These are phyloP conservation scores for Galerina marginata DNA, from an alignment of 768 basidiomycete species.

Conservation along the genomic window DNA sequence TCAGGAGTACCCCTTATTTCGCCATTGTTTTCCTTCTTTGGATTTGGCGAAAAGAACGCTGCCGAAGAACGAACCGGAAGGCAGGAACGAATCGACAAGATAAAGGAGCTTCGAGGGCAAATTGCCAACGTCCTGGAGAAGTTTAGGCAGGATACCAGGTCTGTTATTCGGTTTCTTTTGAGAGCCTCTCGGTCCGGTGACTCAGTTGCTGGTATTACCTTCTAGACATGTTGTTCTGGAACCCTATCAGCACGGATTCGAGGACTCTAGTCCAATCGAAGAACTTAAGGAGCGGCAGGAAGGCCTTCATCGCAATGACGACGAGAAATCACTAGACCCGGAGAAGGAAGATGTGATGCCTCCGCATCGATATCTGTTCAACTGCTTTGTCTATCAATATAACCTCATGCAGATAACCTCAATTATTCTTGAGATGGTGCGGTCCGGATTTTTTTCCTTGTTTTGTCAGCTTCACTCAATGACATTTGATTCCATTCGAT, in stretches of 20 bases:
- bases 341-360: conserved; percentile 23
- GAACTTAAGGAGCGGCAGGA: background rate
- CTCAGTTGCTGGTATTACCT: background rate
- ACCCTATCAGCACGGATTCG: conserved; percentile 59
- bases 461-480: background rate
- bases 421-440: conserved; percentile 48
- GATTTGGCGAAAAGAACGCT: background rate
- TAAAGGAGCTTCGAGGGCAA: conserved; percentile 44
- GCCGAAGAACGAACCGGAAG: conserved; percentile 32
- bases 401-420: conserved; percentile 47
- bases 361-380: conserved; percentile 69
- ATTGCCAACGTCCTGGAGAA: conserved; percentile 43
- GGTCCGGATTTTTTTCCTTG: conserved; percentile 9
- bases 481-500: background rate
- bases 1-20: conserved; percentile 17
- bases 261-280: background rate
- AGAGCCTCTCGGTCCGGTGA: background rate
- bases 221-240: conserved; percentile 57
- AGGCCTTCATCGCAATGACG: background rate
- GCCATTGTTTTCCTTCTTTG: conserved; percentile 42
- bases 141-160: conserved; percentile 62
- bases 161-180: conserved; percentile 1
- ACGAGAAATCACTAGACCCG: conserved; percentile 22
- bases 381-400: conserved; percentile 77
- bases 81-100: conserved; percentile 37